Evolutionary conservation across 2,329 filamentous ascomycete species (phyloP), one percentile per base, ranked within the genome.

Genomic region (Talaromyces sp.): DNA sequence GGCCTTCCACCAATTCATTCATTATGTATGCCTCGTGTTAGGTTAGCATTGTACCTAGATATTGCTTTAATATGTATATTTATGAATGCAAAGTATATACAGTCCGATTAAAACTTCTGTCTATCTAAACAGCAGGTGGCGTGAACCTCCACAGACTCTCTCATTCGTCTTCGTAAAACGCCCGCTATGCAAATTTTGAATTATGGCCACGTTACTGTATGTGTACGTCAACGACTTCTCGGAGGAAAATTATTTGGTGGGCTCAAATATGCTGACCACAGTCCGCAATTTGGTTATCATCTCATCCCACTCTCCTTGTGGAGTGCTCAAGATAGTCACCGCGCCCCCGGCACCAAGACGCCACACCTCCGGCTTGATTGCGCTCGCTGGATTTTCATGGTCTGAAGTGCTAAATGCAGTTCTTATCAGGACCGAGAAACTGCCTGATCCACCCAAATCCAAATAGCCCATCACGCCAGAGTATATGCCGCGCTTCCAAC

Each of bases 401-500:
- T 66, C 62, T n/a, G 72, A 69, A 44, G 66, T 72, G 55, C 70
- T 76, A 55, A 93, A 92, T 69, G 93, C 84, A 55, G 88, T 93
- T 25, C 93, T 84, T 65, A 98, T 98, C 1, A 92, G 88, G 18
- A 98, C 95, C 67, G 90, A 95, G 83, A 93, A 97, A 75, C 96
- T 93, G 0, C 91, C 92, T 6, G 86, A 86, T 0, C 93, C 93
- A 0, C 90, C 87, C 6, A 92, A 88, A 69, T 96, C 93, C 73
- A 96, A 84, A 76, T 96, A 98, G 0, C 93, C 93, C 57, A 97
- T 84, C 1, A 96, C 90, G 21, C 95, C 92, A 6, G 91, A 91
- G 76, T 97, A 97, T 58, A 97, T 77, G 35, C 91, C 88, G 58
- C 93, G 82, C 63, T 79, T 76, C 3, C 80, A 73, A 18, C 76